Base-by-base conservation (phyloP, 768 basidiomycete species). In the Pleurotus tuoliensis region DNA sequence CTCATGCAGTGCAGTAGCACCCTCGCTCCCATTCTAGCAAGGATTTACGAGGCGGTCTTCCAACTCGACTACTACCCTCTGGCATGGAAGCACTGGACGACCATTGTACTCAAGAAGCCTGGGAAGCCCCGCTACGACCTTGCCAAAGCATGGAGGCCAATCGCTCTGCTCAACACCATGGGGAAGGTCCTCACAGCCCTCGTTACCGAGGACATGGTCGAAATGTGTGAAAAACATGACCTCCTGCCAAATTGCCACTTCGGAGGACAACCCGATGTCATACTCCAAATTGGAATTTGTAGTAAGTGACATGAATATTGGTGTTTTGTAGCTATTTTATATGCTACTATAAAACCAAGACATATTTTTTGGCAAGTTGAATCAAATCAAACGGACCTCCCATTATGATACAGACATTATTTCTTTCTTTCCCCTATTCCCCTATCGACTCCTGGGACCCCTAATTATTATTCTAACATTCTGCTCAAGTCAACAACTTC, bases 201-300 rank as follows among this genome's bases (percentile, higher is more conserved):
- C 0, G 45, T 70, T 0, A 60, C 67, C 13, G 63, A 67, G 4
- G 59, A 67, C 15, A 18, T 76, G 0, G 48, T 60, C 0, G 54
- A 56, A 18, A 12, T 69, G 1, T 55, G 64, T 0, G 73, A 80
- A 58, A 27, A 58, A 3, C 59, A 71, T 25, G 15, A 66, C 0
- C 58, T 77, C 1, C 64, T 79, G 1, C 74, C 76, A 0, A 22
- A 51, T 0, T 67, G 47, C 5, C 74, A 78, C 47, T 78, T 76
- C 48, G 72, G 77, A 0, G 71, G 72, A 0, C 18, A 72, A 0
- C 71, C 76, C 7, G 76, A n/a, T n/a, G n/a, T n/a, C n/a, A n/a
- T n/a, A n/a, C n/a, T n/a, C n/a, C n/a, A n/a, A n/a, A n/a, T n/a
- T n/a, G n/a, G n/a, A n/a, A n/a, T n/a, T n/a, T n/a, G n/a, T n/a